These are phyloP conservation scores for Candida hispaniensis DNA, from an alignment of 805 yeast species.

Conservation along the genomic window DNA sequence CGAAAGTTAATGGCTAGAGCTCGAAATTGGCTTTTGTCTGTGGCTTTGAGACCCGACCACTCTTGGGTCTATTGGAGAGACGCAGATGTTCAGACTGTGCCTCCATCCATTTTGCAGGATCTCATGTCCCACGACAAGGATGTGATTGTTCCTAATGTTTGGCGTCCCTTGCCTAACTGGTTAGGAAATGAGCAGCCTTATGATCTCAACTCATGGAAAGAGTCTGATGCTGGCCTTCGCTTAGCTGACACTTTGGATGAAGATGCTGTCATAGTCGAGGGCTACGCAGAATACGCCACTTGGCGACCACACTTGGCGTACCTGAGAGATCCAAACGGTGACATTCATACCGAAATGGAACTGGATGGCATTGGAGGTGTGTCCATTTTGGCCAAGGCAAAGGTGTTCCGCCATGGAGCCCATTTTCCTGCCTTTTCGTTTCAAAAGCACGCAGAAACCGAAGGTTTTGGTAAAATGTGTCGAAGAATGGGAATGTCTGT, in stretches of 20 bases:
- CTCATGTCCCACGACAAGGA: slow-evolving; percentile 88
- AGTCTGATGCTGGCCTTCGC: slow-evolving; percentile 56
- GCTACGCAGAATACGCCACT: slow-evolving; percentile 93
- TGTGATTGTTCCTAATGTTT: slow-evolving; percentile 92
- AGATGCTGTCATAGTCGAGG: slow-evolving; percentile 95
- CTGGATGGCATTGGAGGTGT: slow-evolving; percentile 98
- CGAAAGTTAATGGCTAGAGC: slow-evolving; percentile 95
- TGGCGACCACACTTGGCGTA: slow-evolving; percentile 98
- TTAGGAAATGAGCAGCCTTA: slow-evolving; percentile 88
- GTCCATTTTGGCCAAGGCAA: slow-evolving; percentile 77
- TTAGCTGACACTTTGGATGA: slow-evolving; percentile 53
- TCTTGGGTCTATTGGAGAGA: slow-evolving; percentile 98
- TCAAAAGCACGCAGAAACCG: slow-evolving; percentile 95
- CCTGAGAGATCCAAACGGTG: slow-evolving; percentile 88
- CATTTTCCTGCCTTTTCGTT: slow-evolving; percentile 96
- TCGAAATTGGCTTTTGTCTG: slow-evolving; percentile 85
- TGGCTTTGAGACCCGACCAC: slow-evolving; percentile 85
- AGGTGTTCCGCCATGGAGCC: slow-evolving; percentile 76
- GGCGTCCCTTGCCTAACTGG: slow-evolving; percentile 94
- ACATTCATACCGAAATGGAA: slow-evolving; percentile 75
- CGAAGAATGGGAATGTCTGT: slow-evolving; percentile 81
- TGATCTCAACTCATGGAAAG: slow-evolving; percentile 95
- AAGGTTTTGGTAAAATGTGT: slow-evolving; percentile 89
- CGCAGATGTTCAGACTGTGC: slow-evolving; percentile 92
- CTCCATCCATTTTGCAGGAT: slow-evolving; percentile 79